Conservation (phyloP, 106 monocot species). For the Dendrobium chrysotoxum region DNA sequence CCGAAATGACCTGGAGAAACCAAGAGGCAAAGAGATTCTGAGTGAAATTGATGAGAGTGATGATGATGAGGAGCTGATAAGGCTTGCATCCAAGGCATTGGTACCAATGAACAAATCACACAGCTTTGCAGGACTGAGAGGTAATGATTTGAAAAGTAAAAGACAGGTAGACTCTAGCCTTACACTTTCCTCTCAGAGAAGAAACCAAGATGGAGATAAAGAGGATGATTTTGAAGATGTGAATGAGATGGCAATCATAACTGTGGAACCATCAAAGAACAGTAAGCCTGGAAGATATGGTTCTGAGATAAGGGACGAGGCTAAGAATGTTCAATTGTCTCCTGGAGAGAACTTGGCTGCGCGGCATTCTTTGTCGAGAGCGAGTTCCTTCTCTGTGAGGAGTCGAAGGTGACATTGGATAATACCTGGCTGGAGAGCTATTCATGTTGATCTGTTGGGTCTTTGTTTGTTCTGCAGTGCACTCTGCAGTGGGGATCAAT, state of each 20-base stretch:
- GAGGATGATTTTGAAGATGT: not conserved
- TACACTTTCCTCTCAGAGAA: not conserved
- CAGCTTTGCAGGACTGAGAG: slow-evolving; percentile 1
- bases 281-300: not conserved
- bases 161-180: not conserved
- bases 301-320: not conserved
- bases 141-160: not conserved
- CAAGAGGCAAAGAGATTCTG: not conserved
- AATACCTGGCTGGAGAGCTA: not conserved
- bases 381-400: slow-evolving; percentile 20
- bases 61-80: not conserved
- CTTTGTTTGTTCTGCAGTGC: too few relatives aligned
- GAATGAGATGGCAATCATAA: not conserved
- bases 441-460: not conserved
- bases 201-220: not conserved
- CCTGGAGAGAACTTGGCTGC: not conserved
- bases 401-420: slow-evolving; percentile 13
- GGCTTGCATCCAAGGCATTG: not conserved
- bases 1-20: not conserved
- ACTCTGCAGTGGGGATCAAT: not conserved
- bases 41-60: slow-evolving; percentile 12
- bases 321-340: not conserved
- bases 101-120: not conserved
- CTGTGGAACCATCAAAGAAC: not conserved
- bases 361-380: not conserved